phyloP scores from a whole-genome alignment of 306 rosid species.

The Trifolium repens region DNA sequence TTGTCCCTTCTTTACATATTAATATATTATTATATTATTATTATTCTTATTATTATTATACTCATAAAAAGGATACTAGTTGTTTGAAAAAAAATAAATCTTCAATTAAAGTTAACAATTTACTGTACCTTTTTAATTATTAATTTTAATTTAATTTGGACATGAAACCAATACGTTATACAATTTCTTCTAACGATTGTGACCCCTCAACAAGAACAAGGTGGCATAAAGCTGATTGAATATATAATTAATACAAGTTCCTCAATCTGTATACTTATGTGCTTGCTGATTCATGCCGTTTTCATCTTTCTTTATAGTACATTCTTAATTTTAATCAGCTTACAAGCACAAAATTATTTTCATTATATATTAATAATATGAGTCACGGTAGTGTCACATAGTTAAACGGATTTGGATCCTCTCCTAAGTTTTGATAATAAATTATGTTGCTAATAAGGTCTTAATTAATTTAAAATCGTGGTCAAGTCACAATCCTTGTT shows the following conservation, averaged over 20 bases:
- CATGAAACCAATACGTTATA: neutral
- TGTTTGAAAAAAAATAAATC: neutral
- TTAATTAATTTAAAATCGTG: no score
- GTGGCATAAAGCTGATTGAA: neutral
- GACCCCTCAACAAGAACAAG: neutral
- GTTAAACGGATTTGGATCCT: neutral
- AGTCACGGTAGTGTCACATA: neutral
- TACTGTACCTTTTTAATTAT: neutral
- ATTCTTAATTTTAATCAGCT: constrained; percentile 44
- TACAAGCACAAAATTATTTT: neutral
- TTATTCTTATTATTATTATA: no score
- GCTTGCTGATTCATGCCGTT: constrained; percentile 74
- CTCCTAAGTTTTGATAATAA: neutral
- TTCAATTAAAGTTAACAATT: neutral
- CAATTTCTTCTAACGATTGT: neutral
- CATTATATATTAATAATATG: neutral
- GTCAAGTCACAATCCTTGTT: no score
- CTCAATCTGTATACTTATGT: constrained; percentile 53
- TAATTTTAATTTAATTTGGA: neutral
- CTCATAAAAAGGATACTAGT: no score
- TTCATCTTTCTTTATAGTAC: constrained; percentile 44
- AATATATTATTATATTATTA: no score
- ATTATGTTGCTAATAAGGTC: neutral
- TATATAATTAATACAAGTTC: neutral
- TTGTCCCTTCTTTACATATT: no score